Evolutionary conservation across 148 eudicot genomes (phyloP).

Genomic region (Chenopodium album): DNA sequence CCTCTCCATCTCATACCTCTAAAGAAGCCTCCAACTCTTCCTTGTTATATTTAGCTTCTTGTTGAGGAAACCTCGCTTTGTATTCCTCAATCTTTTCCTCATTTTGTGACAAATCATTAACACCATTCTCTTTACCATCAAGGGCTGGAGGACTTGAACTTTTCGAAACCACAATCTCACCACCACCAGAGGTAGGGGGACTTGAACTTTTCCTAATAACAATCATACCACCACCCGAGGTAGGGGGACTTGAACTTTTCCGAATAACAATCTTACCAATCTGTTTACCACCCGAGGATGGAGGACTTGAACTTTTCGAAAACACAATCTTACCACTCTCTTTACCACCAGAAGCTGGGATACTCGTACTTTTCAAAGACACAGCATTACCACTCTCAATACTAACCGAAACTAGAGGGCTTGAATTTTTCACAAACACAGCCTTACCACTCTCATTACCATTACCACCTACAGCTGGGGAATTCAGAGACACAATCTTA

Average conservation of each 20-base stretch:
- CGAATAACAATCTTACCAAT: constrained; percentile 6
- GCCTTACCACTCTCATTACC: no score
- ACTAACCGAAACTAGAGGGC: no score
- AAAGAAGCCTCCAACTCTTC: constrained; percentile 68
- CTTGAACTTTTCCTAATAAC: constrained; percentile 7
- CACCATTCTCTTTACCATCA: constrained; percentile 26
- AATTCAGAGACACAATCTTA: background rate
- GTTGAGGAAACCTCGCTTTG: constrained; percentile 27
- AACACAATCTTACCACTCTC: background rate
- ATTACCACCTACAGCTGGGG: no score
- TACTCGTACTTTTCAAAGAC: constrained; percentile 7
- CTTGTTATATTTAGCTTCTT: constrained; percentile 46
- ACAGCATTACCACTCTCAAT: background rate
- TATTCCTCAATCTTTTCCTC: constrained; percentile 22
- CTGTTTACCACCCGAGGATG: background rate
- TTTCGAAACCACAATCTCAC: no score
- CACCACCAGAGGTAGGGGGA: background rate
- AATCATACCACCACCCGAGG: constrained; percentile 11
- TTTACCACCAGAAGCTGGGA: no score
- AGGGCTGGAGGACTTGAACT: background rate
- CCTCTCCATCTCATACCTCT: constrained; percentile 51
- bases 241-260: constrained; percentile 3
- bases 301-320: no score
- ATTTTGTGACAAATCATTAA: constrained; percentile 23
- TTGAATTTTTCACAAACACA: no score